Conservation (phyloP, 257 asterid genomes). For the Primulina tabacum region DNA sequence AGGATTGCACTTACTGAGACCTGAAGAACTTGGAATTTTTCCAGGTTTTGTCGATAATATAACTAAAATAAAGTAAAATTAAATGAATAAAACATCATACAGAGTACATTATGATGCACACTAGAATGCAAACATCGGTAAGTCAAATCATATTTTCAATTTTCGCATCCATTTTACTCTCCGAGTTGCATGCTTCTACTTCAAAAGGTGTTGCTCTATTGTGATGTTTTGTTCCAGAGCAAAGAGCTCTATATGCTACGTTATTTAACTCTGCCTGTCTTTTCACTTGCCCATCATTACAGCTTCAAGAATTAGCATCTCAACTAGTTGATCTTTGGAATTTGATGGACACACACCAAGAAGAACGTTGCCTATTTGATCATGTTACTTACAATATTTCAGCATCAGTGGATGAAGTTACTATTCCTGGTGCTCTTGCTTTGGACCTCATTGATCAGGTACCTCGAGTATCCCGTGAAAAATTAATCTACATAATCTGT, state of each 20-base stretch:
- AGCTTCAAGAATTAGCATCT: slow-evolving; percentile 94
- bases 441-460: slow-evolving; percentile 85
- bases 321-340: slow-evolving; percentile 96
- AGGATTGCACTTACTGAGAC: background rate
- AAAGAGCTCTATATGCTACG: background rate
- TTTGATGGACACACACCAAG: slow-evolving; percentile 92
- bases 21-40: background rate
- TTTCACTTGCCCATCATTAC: slow-evolving; percentile 28
- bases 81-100: background rate
- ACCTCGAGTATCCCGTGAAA: slow-evolving; percentile 8
- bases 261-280: background rate
- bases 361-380: slow-evolving; percentile 64
- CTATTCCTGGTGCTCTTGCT: slow-evolving; percentile 86
- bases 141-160: background rate
- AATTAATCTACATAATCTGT: slow-evolving; percentile 9
- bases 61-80: background rate
- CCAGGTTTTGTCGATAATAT: background rate
- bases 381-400: slow-evolving; percentile 68
- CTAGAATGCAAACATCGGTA: background rate
- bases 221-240: background rate
- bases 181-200: slow-evolving; percentile 9
- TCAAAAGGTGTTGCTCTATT: background rate
- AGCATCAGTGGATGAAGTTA: slow-evolving; percentile 84
- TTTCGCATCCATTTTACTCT: slow-evolving; percentile 11
- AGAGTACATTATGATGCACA: background rate